phyloP scores from a whole-genome alignment of 2,329 filamentous ascomycete species.

The Fusarium redolens region DNA sequence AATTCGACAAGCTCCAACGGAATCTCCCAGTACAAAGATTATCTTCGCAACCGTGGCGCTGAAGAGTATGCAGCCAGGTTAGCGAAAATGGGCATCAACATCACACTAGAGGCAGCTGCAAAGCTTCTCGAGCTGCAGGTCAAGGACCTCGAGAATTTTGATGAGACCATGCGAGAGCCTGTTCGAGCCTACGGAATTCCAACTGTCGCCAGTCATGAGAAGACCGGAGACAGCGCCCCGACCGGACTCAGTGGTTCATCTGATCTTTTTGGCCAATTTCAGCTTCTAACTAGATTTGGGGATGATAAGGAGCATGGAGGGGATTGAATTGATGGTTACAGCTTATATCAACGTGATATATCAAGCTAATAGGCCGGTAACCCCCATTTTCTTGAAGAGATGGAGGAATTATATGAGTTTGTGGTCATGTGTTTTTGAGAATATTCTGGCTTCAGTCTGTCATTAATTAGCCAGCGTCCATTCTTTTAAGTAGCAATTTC shows the following conservation, averaged over 20 bases:
- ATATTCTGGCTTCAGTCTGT: not conserved
- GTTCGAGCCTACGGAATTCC: not conserved
- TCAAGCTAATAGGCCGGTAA: too few species aligned
- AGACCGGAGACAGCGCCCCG: not conserved
- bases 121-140: not conserved
- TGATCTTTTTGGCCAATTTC: too few species aligned
- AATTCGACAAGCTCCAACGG: not conserved
- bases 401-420: too few species aligned
- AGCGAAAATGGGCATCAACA: not conserved
- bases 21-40: not conserved
- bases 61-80: not conserved
- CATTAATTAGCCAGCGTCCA: not conserved
- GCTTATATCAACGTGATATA: too few species aligned
- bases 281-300: not conserved
- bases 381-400: not conserved
- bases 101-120: not conserved
- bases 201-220: rapidly evolving
- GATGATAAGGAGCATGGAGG: not conserved
- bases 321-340: too few species aligned
- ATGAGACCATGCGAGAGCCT: not conserved
- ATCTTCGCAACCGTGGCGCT: not conserved
- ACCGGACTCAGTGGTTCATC: not conserved
- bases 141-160: not conserved
- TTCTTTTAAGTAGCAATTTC: not conserved
- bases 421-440: too few species aligned